Evolutionary conservation across 768 basidiomycete species (phyloP), one percentile per base, ranked within the genome.

Genomic region (Hygrophorus pudorinus): DNA sequence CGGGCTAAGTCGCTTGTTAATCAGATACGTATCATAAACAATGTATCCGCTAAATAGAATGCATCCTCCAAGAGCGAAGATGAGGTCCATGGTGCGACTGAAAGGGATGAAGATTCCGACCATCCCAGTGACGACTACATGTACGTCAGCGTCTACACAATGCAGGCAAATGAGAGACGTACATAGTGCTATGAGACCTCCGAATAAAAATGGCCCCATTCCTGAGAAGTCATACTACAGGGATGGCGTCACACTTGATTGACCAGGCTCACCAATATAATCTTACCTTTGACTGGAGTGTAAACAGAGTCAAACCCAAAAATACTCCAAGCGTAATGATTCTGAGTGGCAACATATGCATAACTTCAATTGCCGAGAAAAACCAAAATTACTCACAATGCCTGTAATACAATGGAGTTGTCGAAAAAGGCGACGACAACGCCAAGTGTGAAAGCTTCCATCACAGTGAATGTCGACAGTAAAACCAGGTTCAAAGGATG

Each of bases 381-480:
- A 38, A 16, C 32, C 21, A 38, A 11, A 30, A 0, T 21, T 16
- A 63, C 82, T 58, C 58, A 87, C 76, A 97, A 60, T 1, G 94
- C 94, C 61, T 96, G 89, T 30, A 97, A 62, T 18, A 97, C 84
- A 44, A 93, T 68, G 14, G 61, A 53, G 45, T 73, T 79, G 55
- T 86, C 75, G 56, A 75, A 81, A 63, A 81, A 88, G 0, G 82
- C 85, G 18, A 86, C 74, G 27, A 83, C 78, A 6, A 88, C 67
- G n/a, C 96, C 96, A 38, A 99, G 70, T 9, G 90, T 82, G 59
- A 89, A 81, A 4, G 89, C 84, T 63, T 99, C 96, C 70, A 94
- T 71, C 17, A 86, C 56, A 7, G 96, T 99, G 65, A 98, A 99
- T 1, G 83, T 70, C 14, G 81, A 78, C 30, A 99, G 70, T 21